Conservation (phyloP, 75 land plant species). For the Sequoiadendron giganteum region DNA sequence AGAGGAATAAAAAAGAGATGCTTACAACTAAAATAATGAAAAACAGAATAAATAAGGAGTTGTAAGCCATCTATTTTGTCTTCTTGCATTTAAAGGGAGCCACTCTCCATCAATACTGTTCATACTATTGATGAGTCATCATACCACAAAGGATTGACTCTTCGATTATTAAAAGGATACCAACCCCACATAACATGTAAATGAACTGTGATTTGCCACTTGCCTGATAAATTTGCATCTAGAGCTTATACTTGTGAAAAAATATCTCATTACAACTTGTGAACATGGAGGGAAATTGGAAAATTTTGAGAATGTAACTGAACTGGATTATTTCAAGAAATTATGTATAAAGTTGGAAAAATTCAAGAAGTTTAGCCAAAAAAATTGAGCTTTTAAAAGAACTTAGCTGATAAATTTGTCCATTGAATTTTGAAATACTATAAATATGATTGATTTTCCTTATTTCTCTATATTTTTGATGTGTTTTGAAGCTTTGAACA, state of each 20-base stretch:
- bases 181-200: neutral
- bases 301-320: neutral
- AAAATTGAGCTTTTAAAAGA: no score
- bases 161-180: neutral
- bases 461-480: no score
- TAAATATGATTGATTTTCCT: no score
- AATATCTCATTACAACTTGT: neutral
- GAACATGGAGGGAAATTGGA: neutral
- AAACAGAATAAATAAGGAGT: neutral
- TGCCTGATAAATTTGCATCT: neutral
- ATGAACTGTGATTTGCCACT: neutral
- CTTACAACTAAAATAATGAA: neutral
- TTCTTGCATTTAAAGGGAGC: neutral
- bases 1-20: neutral
- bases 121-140: neutral
- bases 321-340: neutral
- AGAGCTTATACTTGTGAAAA: neutral
- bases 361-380: no score
- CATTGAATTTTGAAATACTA: no score
- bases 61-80: neutral
- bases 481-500: no score
- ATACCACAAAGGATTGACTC: neutral
- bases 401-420: neutral
- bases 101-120: neutral
- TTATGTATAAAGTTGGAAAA: neutral